These are phyloP conservation scores for Saccharomycopsis vini DNA, from an alignment of 805 yeast species.

Conservation along the genomic window DNA sequence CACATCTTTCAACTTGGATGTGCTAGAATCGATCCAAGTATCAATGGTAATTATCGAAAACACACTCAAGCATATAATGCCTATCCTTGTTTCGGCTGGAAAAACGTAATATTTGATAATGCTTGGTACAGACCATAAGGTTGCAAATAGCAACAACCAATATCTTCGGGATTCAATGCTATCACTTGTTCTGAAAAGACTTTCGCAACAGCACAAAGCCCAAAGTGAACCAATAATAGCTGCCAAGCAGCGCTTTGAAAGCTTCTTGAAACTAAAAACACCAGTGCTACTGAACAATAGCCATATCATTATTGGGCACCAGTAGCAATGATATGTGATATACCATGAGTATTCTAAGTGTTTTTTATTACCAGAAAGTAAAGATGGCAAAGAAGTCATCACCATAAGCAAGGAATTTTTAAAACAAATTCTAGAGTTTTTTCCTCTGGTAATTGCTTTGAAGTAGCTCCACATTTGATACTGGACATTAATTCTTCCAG, in stretches of 20 bases:
- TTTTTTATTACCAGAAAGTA: not conserved
- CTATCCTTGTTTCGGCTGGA: slow-evolving; percentile 31
- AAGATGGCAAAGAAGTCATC: slow-evolving; percentile 35
- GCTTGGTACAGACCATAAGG: not conserved
- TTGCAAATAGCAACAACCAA: not conserved
- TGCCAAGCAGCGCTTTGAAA: slow-evolving; percentile 26
- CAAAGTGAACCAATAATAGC: slow-evolving; percentile 36
- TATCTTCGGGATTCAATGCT: not conserved
- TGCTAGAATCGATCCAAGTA: slow-evolving; percentile 17
- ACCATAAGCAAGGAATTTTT: slow-evolving; percentile 31
- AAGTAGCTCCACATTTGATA: slow-evolving; percentile 30
- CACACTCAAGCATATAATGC: slow-evolving; percentile 31
- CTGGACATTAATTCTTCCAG: slow-evolving; percentile 22
- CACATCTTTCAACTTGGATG: slow-evolving; percentile 6
- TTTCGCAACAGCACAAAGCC: slow-evolving; percentile 33
- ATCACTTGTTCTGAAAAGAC: not conserved
- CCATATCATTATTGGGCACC: slow-evolving; percentile 33
- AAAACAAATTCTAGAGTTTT: slow-evolving; percentile 36
- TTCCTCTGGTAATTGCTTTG: slow-evolving; percentile 26
- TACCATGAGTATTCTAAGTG: slow-evolving; percentile 31
- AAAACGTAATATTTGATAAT: slow-evolving; percentile 1
- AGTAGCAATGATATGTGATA: slow-evolving; percentile 33
- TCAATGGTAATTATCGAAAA: slow-evolving; percentile 34
- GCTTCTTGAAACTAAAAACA: slow-evolving; percentile 23
- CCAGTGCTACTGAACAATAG: slow-evolving; percentile 33